Base-by-base conservation (phyloP, 768 basidiomycete species). In the Myochromella boudieri region DNA sequence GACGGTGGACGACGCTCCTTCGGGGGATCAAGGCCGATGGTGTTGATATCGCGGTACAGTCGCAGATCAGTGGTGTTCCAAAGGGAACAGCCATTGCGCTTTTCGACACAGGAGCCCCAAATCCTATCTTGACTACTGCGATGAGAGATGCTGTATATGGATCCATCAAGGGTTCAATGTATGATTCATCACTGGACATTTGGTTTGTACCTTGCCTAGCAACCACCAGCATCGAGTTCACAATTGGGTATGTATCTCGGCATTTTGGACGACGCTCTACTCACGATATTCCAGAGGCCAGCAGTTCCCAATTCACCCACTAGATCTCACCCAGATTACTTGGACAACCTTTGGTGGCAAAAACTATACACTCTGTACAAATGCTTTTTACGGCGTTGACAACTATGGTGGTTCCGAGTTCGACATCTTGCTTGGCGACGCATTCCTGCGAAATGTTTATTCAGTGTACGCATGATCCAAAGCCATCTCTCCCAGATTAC, bases 381-480 rank as follows among this genome's bases (percentile, higher is more conserved):
- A 65, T 15, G 50, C 71, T 1, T 64, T 72, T 33, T 62, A 57
- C 1, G 54, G 59, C 2, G 60, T 60, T 2, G 65, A 71, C 9
- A 42, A 39, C 15, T 44, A 57, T 29, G 56, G 54, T 26, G 54
- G 52, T 2, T 47, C 46, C 20, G 72, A 62, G 11, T 60, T 68
- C 22, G 75, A 76, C 20, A 64, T 65, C n/a, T 38, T 71, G 1
- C 64, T 75, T 31, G 75, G 75, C 1, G 71, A 71, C 48, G 61
- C 69, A 3, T 75, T 74, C 58, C 65, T 76, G 54, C 70, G 75
- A 26, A 76, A 76, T 43, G 69, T 72, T 20, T 75, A 76, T 44
- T 60, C 68, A 0, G 67, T 73, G 72, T 75, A 59, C 4, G 71
- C 48, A 27, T 37, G 7, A 0, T n/a, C n/a, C n/a, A n/a, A n/a